Evolutionary conservation across 108 stramenopile genomes (phyloP), one percentile per base, ranked within the genome.

Genomic region (Skeletonema costatum): DNA sequence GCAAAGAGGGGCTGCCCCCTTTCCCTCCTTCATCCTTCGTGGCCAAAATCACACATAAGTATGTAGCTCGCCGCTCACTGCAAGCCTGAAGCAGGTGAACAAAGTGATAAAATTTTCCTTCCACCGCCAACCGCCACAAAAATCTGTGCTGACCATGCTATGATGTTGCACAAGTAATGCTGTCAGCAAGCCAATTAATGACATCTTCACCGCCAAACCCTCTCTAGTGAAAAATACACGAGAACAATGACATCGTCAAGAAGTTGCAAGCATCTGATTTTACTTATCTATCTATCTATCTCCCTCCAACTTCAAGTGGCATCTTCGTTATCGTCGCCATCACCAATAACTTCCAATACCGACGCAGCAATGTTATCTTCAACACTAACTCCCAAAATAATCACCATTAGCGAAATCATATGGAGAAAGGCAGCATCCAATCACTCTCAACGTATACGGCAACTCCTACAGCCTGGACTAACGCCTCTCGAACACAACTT

Each of bases 401-500:
- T 53, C 17, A 53, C 51, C 51, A 53, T 53, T 5, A 53, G 51
- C 5, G 51, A 53, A 53, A 21, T 3, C 0, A 3, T 53, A n/a
- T 80, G 79, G 79, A 63, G 79, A 44, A 31, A 51, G 0, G 67
- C 60, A 5, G 79, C 73, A 29, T 25, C 10, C 1, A 12, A 5
- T 29, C 79, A 80, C 60, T 39, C 58, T 1, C 9, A 35, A 17
- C 39, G 44, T 1, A 72, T 80, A 16, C 17, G 36, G 44, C 33
- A 60, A 3, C 30, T 80, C 13, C 32, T 80, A 7, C 35, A 35
- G 21, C 78, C 78, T 0, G 79, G 79, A 39, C 33, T 68, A 46
- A 16, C 64, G 5, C 19, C 14, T 11, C 16, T 51, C 3, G 29
- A 48, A 50, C 11, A 51, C 41, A 10, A 35, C 25, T 14, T 14